Evolutionary conservation across 805 yeast genomes (phyloP), one percentile per base, ranked within the genome.

Genomic region (Candida fluviatilis): DNA sequence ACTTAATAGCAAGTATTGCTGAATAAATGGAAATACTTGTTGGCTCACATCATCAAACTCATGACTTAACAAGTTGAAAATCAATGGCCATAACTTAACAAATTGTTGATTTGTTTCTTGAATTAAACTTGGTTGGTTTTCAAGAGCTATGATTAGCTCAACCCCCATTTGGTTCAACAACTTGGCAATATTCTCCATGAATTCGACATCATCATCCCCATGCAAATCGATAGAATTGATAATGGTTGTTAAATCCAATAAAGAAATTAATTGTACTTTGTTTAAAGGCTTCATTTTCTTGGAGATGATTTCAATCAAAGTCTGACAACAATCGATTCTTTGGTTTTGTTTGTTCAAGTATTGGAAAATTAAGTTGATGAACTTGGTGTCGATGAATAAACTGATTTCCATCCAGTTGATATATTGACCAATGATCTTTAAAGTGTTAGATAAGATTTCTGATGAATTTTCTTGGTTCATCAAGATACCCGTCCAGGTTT

Each of bases 381-480:
- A 80, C 16, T 75, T 75, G 24, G 75, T 71, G 35, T 77, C 78
- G 21, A 89, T 71, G 38, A 91, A 78, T 49, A 87, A 67, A 38
- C 81, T 69, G 43, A 90, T 80, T 56, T 87, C 95, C 57, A 90
- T 87, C 99, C 99, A 93, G 17, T 90, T 81, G 17, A 89, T 84
- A 74, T 84, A 93, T 10, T 79, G 78, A 8, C 97, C 97, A 39
- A 93, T 77, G 39, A 80, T 80, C 37, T 70, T 69, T 35, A 88
- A 69, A 5, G 79, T 64, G 42, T 75, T 74, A 45, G 73, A 78
- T 51, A 85, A 49, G 44, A 84, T 71, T 42, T 77, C 78, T 5
- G 48, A 50, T 8, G 52, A 43, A 27, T 39, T 40, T 49, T 49
- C 30, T 39, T 49, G 21, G 51, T 57, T 62, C 10, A 54, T 53